phyloP scores from a whole-genome alignment of 2,329 filamentous ascomycete species.

The Endocalyx cinctus region DNA sequence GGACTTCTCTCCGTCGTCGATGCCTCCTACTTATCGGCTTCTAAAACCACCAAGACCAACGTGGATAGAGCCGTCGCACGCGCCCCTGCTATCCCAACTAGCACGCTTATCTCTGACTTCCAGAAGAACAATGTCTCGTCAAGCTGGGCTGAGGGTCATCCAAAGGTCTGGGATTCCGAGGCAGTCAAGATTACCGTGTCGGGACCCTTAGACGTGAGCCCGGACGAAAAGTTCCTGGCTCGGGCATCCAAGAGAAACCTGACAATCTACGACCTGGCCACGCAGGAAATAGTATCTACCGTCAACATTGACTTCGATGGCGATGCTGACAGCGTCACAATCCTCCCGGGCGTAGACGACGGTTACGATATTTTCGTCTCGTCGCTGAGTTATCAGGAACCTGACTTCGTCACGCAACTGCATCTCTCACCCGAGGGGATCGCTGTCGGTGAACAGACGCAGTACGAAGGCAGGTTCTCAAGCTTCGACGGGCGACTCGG shows the following conservation, averaged over 20 bases:
- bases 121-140: no score
- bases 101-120: no score
- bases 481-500: conserved; percentile 2
- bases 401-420: not conserved
- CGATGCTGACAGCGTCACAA: not conserved
- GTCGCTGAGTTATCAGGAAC: not conserved
- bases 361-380: conserved; percentile 3
- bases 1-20: no score
- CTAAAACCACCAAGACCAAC: no score
- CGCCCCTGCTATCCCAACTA: no score
- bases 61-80: no score
- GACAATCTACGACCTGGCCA: conserved; percentile 1
- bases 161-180: conserved; percentile 2
- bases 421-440: conserved; percentile 3
- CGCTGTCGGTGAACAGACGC: conserved; percentile 1
- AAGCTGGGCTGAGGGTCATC: no score
- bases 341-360: conserved; percentile 1
- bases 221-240: conserved; percentile 3
- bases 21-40: no score
- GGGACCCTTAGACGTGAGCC: conserved; percentile 1
- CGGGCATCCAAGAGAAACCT: not conserved
- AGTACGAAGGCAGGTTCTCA: conserved; percentile 1
- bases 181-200: not conserved
- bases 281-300: conserved; percentile 1
- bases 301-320: conserved; percentile 1